Base-by-base conservation (phyloP, 2,329 filamentous ascomycete species). In the Cytospora schulzeri region DNA sequence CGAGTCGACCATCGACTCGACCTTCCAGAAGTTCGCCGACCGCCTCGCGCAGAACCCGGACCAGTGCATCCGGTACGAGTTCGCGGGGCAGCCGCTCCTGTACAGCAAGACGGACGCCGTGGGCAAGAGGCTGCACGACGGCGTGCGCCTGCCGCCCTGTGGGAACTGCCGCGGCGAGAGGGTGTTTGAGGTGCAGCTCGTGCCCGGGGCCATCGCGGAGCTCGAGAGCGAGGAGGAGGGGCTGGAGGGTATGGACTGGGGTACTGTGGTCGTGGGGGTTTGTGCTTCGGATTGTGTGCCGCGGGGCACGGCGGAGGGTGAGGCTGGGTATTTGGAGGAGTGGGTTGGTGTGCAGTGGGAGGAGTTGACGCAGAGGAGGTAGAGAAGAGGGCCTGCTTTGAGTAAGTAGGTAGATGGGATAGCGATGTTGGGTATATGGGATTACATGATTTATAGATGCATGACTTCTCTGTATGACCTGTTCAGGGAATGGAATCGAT, bases 271-370 rank as follows among this genome's bases (percentile, higher is more conserved):
- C 64, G 81, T 98, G 45, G 93, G 88, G 0, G 92, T 96, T 9
- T 99, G 95, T 75, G 86, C 84, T 69, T 85, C 79, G 73, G 92
- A 98, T 75, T 98, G 95, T 74, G 81, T 84, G 71, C 85, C 87
- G 19, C 76, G 76, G 7, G 84, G 85, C 0, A 82, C 87, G 8
- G 76, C 77, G 15, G 80, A 83, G 41, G 90, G 88, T 0, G 83
- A 88, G 72, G 85, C 88, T 0, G 91, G 89, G 1, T 98, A 96
- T 77, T 72, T 93, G 22, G 95, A 98, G 80, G 95, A 99, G 77
- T 99, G 95, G 94, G 88, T 86, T n/a, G 95, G 94, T 8, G 95
- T 98, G 68, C 95, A 99, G 77, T 99, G 94, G 95, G 95, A 99
- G 78, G 93, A 97, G 76, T 72, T 87, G 67, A 74, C 74, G 50